phyloP scores from a whole-genome alignment of 2,329 filamentous ascomycete genomes.

The Lomentospora prolificans region DNA sequence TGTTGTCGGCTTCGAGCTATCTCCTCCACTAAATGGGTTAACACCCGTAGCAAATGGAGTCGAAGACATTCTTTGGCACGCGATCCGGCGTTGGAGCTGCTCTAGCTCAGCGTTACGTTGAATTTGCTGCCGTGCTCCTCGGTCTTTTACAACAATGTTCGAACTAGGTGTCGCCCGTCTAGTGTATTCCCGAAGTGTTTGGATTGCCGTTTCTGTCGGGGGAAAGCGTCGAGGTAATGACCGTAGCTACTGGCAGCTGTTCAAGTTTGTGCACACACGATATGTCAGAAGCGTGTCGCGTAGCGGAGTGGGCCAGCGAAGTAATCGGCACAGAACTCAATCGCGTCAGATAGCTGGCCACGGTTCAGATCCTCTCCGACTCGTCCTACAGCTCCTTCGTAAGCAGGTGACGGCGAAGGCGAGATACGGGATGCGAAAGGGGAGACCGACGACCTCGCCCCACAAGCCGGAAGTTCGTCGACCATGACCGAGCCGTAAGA shows the following conservation, averaged over 20 bases:
- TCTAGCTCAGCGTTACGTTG: constrained; percentile 9
- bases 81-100: constrained; percentile 5
- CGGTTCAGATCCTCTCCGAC: constrained; percentile 52
- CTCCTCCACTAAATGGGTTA: constrained; percentile 62
- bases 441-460: no score
- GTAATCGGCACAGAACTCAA: constrained; percentile 63
- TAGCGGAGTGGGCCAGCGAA: constrained; percentile 55
- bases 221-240: background rate
- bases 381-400: constrained; percentile 52
- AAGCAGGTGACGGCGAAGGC: constrained; percentile 42
- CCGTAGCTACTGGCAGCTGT: background rate
- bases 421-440: background rate
- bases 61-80: constrained; percentile 34
- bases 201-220: background rate
- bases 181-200: background rate
- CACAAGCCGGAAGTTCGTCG: background rate
- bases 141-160: background rate
- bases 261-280: background rate
- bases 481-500: background rate
- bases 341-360: constrained; percentile 50
- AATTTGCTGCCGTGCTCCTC: background rate
- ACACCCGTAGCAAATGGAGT: constrained; percentile 57
- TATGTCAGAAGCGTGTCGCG: constrained; percentile 39
- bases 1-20: constrained; percentile 22
- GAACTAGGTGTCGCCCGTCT: background rate